phyloP scores from a whole-genome alignment of 305 asterid species.

The Plantago lanceolata region DNA sequence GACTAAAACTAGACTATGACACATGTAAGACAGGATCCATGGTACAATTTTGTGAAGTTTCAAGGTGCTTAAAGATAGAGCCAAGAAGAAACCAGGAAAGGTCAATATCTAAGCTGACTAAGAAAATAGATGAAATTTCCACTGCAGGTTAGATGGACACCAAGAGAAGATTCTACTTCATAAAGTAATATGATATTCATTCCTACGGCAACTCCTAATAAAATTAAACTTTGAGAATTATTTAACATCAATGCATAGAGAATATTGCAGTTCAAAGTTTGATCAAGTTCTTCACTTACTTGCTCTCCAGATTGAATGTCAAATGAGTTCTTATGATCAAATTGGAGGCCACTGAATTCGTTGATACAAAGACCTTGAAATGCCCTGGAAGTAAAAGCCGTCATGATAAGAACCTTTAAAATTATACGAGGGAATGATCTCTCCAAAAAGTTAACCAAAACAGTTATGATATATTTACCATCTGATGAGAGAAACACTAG shows the following conservation, averaged over 20 bases:
- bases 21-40: background rate
- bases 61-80: background rate
- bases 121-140: background rate
- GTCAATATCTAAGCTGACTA: background rate
- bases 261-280: slow-evolving; percentile 3
- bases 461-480: slow-evolving; percentile 40
- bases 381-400: slow-evolving; percentile 58
- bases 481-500: slow-evolving; percentile 88
- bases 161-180: background rate
- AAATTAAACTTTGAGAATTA: background rate
- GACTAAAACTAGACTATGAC: background rate
- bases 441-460: background rate
- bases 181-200: background rate
- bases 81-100: background rate
- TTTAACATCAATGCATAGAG: slow-evolving; percentile 8
- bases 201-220: background rate
- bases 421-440: background rate
- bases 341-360: slow-evolving; percentile 79
- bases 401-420: slow-evolving; percentile 1
- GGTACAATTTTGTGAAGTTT: background rate
- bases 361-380: slow-evolving; percentile 97
- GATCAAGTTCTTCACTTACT: slow-evolving; percentile 41
- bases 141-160: background rate
- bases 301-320: slow-evolving; percentile 92
- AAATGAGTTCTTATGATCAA: slow-evolving; percentile 72